Conservation (phyloP, 2,329 filamentous ascomycete genomes). For the Apiospora pterosperma region DNA sequence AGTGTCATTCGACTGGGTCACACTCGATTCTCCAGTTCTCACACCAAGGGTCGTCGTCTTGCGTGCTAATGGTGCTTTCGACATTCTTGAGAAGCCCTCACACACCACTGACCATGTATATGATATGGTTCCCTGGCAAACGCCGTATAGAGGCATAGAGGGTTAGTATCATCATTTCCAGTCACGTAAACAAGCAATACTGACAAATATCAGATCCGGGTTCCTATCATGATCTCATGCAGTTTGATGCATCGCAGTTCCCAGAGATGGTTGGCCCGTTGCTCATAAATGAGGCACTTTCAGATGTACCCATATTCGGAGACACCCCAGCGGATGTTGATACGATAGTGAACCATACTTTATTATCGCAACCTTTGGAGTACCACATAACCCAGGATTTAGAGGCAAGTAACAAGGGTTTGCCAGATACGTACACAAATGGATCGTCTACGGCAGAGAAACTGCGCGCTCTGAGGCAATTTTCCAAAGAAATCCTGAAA, state of each 20-base stretch:
- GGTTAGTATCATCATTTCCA: slow-evolving; percentile 30
- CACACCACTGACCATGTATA: slow-evolving; percentile 55
- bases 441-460: slow-evolving; percentile 45
- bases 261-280: slow-evolving; percentile 52
- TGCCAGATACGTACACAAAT: slow-evolving; percentile 40
- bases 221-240: slow-evolving; percentile 53
- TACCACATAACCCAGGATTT: slow-evolving; percentile 33
- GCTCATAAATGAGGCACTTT: slow-evolving; percentile 49
- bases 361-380: slow-evolving; percentile 32
- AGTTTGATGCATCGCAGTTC: slow-evolving; percentile 53
- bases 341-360: slow-evolving; percentile 37
- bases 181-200: slow-evolving; percentile 10
- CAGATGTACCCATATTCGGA: slow-evolving; percentile 56
- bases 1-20: slow-evolving; percentile 67
- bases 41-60: slow-evolving; percentile 58
- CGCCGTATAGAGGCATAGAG: slow-evolving; percentile 55
- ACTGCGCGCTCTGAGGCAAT: slow-evolving; percentile 41
- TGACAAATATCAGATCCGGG: slow-evolving; percentile 40
- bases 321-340: slow-evolving; percentile 41
- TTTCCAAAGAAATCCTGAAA: slow-evolving; percentile 22
- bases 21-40: slow-evolving; percentile 51
- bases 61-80: slow-evolving; percentile 57
- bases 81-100: slow-evolving; percentile 60
- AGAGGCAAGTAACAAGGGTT: slow-evolving; percentile 27
- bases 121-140: slow-evolving; percentile 58